Evolutionary conservation across 805 yeast species (phyloP).

Genomic region (Kuraishia cidri): DNA sequence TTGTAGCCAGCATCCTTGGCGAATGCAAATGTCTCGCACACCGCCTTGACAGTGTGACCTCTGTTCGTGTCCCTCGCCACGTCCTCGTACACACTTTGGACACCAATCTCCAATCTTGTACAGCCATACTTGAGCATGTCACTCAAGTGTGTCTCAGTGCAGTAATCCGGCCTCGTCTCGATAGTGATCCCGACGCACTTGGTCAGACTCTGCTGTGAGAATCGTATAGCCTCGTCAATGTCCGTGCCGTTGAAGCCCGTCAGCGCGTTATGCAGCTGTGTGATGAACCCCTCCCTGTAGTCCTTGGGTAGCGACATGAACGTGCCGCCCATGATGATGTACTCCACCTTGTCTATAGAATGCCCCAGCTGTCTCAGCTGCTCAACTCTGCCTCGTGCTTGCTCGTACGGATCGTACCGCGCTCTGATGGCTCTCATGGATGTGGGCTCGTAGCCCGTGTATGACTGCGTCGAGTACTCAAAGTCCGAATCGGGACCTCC

Average conservation of each 20-base stretch:
- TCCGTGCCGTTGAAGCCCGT: conserved; percentile 86
- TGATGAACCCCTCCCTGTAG: conserved; percentile 83
- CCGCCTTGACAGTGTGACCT: conserved; percentile 95
- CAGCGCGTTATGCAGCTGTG: conserved; percentile 87
- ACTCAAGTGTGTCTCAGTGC: conserved; percentile 89
- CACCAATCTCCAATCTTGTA: conserved; percentile 94
- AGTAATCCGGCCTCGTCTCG: conserved; percentile 97
- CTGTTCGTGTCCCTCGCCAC: conserved; percentile 97
- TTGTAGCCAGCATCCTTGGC: conserved; percentile 99
- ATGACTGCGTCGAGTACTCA: conserved; percentile 96
- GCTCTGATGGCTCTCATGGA: conserved; percentile 99
- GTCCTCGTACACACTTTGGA: conserved; percentile 94
- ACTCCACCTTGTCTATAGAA: conserved; percentile 94
- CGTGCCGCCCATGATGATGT: conserved; percentile 98
- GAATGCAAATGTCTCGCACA: conserved; percentile 87
- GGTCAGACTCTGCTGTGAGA: conserved; percentile 89
- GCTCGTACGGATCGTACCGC: conserved; percentile 96
- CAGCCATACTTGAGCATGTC: conserved; percentile 97
- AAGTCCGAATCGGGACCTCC: conserved; percentile 99
- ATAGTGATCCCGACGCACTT: conserved; percentile 98
- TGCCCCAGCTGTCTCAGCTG: conserved; percentile 94
- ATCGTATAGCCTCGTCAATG: conserved; percentile 82
- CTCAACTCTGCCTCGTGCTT: conserved; percentile 95
- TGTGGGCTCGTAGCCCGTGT: conserved; percentile 98
- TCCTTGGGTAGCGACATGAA: conserved; percentile 91